phyloP scores from a whole-genome alignment of 768 basidiomycete species.

The Cyathus striatus region DNA sequence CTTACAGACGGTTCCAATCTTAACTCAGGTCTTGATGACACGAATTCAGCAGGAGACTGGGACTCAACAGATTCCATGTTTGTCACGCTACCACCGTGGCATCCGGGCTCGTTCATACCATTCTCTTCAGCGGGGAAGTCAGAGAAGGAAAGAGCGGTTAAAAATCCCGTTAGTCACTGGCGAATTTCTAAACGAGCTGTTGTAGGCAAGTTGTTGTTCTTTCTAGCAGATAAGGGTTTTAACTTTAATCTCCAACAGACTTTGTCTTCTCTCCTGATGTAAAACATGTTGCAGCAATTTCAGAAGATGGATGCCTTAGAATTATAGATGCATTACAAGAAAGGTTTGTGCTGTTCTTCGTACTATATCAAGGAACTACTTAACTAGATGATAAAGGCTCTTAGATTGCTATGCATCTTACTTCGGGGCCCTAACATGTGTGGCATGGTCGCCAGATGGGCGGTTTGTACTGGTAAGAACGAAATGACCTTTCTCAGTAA shows the following conservation, averaged over 20 bases:
- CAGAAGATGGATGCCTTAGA: slow-evolving; percentile 88
- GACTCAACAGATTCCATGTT: slow-evolving; percentile 72
- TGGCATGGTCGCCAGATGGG: slow-evolving; percentile 95
- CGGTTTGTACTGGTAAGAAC: slow-evolving; percentile 80
- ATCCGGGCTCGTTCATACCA: slow-evolving; percentile 52
- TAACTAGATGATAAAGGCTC: too few relatives aligned
- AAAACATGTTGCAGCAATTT: slow-evolving; percentile 82
- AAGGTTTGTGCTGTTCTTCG: slow-evolving; percentile 56
- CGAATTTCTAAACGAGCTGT: slow-evolving; percentile 66
- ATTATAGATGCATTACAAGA: slow-evolving; percentile 87
- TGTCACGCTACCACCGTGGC: slow-evolving; percentile 84
- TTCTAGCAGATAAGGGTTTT: not conserved
- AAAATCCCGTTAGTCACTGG: slow-evolving; percentile 93
- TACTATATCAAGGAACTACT: too few relatives aligned
- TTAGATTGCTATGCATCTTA: slow-evolving; percentile 93
- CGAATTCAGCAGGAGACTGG: slow-evolving; percentile 50
- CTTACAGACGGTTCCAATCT: slow-evolving; percentile 16
- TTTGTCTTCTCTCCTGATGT: slow-evolving; percentile 94
- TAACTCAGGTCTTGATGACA: slow-evolving; percentile 20
- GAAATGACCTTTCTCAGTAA: slow-evolving; percentile 1
- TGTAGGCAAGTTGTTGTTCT: slow-evolving; percentile 46
- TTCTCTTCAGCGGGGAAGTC: slow-evolving; percentile 27
- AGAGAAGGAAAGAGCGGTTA: slow-evolving; percentile 69
- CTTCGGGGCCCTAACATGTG: slow-evolving; percentile 86
- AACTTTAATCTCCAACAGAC: slow-evolving; percentile 36